Evolutionary conservation across 306 rosid species (phyloP), one percentile per base, ranked within the genome.

Genomic region (Cicer pinnatifidum): DNA sequence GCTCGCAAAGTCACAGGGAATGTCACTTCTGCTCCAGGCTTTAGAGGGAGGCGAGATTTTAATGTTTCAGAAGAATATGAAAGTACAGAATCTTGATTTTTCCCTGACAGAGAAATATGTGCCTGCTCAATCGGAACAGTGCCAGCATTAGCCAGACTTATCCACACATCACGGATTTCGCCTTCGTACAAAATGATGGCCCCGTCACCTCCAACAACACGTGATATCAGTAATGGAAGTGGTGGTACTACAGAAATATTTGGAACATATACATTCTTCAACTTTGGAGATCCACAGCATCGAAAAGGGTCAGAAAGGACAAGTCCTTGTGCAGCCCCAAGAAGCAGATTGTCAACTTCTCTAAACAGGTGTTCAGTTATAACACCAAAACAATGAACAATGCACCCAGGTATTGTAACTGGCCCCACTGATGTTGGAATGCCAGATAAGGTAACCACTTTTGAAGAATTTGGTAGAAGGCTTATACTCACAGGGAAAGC

Each of bases 271-370:
- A 91, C 84, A 75, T 82, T 95, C 83, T 82, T 95, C 84, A 91
- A 68, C 83, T 89, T 95, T 2, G 87, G 90, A 77, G 99, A 91
- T 28, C 99, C 99, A 83, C 97, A 95, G 71, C 96, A 86, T 69
- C 99, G 86, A 71, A 95, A 95, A 66, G 99, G 97, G 70, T 95
- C 97, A 82, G 99, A 95, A 77, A 91, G 93, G 62, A 95, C 97
- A 20, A 95, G 97, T 72, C 99, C 97, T 91, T 95, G 97, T 13
- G 86, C 77, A 19, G 94, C 97, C 82, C 97, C 99, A 75, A 88
- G 92, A 57, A 95, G 96, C 78, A 95, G 87, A 87, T 90, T 90
- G 85, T 95, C 97, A 81, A 95, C 99, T 85, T 95, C 99, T 84
- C 80, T 91, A 71, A 95, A 95, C 72, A 91, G 84, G 83, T 95